Evolutionary conservation across 139 green algal genomes (phyloP).

Genomic region (Micractinium sp.): DNA sequence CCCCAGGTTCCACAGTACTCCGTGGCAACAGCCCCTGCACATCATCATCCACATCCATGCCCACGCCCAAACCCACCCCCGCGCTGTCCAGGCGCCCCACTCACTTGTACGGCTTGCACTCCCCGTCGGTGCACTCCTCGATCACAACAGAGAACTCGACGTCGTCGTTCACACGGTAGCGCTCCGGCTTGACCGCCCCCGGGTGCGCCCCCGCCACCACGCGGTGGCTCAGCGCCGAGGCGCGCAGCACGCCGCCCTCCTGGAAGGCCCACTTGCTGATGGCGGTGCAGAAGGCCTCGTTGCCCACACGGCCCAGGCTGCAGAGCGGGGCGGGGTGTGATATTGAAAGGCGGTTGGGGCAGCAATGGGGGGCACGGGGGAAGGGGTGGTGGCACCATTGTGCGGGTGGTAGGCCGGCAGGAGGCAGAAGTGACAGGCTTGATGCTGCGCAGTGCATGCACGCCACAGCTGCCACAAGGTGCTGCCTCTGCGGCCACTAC

Average conservation of each 20-base stretch:
- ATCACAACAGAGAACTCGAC: conserved; percentile 84
- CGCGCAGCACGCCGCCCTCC: conserved; percentile 73
- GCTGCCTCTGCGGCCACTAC: not conserved
- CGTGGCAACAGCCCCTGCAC: not conserved
- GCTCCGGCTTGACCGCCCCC: conserved; percentile 29
- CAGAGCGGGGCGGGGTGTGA: not conserved
- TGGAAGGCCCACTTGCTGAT: conserved; percentile 86
- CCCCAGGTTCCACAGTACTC: not conserved
- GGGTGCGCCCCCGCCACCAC: conserved; percentile 27
- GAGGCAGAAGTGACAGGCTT: no score
- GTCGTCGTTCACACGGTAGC: conserved; percentile 73
- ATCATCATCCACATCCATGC: not conserved
- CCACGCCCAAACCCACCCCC: no score
- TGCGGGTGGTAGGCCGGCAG: no score
- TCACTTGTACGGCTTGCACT: conserved; percentile 73
- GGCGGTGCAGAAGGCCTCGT: conserved; percentile 68
- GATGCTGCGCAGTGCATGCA: not conserved
- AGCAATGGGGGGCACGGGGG: no score
- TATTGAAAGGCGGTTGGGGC: no score
- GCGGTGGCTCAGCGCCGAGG: conserved; percentile 59
- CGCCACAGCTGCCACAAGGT: no score
- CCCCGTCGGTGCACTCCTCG: conserved; percentile 59
- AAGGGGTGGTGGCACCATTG: no score
- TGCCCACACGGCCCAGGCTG: conserved; percentile 56
- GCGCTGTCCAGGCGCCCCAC: not conserved